A percentile compares a stretch with the other conserved stretches of the same genome.
phyloP scores from a whole-genome alignment of 768 basidiomycete genomes.

The Coprinopsis marcescibilis region DNA sequence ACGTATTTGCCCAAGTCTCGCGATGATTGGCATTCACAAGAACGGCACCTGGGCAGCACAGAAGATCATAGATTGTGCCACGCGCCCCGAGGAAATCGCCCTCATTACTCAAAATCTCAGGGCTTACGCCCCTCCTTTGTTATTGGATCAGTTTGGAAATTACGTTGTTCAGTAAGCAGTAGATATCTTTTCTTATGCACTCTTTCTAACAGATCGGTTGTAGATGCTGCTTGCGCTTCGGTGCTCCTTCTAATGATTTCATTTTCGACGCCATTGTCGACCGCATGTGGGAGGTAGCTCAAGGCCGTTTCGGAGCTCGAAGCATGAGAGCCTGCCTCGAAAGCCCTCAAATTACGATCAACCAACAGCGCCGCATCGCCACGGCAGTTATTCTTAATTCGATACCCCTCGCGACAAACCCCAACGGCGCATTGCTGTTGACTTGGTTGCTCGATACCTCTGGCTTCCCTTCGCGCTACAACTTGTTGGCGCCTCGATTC shows the following conservation, averaged over 20 bases:
- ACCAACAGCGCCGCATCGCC: slow-evolving; percentile 92
- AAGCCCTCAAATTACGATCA: slow-evolving; percentile 77
- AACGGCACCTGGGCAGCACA: slow-evolving; percentile 99
- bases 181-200: slow-evolving; percentile 1
- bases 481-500: slow-evolving; percentile 90
- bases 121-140: slow-evolving; percentile 87
- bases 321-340: slow-evolving; percentile 98
- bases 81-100: slow-evolving; percentile 78
- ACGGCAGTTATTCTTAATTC: slow-evolving; percentile 95
- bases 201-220: not conserved
- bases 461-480: slow-evolving; percentile 92
- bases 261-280: slow-evolving; percentile 98
- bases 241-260: slow-evolving; percentile 85
- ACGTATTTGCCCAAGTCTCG: slow-evolving; percentile 87
- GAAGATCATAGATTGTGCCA: slow-evolving; percentile 96
- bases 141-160: slow-evolving; percentile 91
- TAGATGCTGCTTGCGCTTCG: slow-evolving; percentile 91
- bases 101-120: slow-evolving; percentile 82
- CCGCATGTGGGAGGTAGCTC: slow-evolving; percentile 97
- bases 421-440: slow-evolving; percentile 90
- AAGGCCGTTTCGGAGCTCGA: slow-evolving; percentile 95
- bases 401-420: slow-evolving; percentile 94
- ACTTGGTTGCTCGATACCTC: slow-evolving; percentile 98
- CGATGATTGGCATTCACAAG: slow-evolving; percentile 98
- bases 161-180: slow-evolving; percentile 81